Percentiles rank a stretch among this genome's conserved stretches.
Conservation (phyloP, 176 grass and related monocot genomes). For the Carex cristatella region DNA sequence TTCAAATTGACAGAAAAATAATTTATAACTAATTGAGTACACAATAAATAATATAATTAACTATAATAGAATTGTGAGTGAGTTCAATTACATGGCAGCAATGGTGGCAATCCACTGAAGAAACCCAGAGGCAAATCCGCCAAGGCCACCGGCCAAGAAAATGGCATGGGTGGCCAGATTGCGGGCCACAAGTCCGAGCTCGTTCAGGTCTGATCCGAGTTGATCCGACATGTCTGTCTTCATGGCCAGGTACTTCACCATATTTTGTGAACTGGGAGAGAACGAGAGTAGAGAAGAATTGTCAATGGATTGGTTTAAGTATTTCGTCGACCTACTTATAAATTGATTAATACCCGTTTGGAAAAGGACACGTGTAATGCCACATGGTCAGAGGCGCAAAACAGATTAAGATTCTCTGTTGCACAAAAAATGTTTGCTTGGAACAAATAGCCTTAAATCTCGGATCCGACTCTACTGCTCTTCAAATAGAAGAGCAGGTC, state of each 20-base stretch:
- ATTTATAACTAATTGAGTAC: no score
- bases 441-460: not conserved
- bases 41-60: not conserved
- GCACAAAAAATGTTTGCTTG: not conserved
- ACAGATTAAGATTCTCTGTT: not conserved
- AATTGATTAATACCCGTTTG: not conserved
- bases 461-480: no score
- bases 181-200: conserved; percentile 40
- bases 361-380: not conserved
- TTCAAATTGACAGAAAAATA: no score
- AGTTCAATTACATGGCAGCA: conserved; percentile 52
- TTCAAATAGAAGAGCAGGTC: no score
- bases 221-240: conserved; percentile 44
- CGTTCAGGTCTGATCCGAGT: conserved; percentile 64
- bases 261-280: not conserved
- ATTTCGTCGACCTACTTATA: not conserved
- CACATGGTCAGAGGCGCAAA: not conserved
- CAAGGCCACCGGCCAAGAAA: conserved; percentile 39
- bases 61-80: not conserved
- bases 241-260: conserved; percentile 38
- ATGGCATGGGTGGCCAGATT: conserved; percentile 70
- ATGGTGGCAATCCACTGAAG: conserved; percentile 70
- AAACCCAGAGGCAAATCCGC: conserved; percentile 43
- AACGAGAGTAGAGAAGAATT: not conserved
- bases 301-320: not conserved